These are phyloP conservation scores for Talaromyces sp. DNA, from an alignment of 2,329 filamentous ascomycete species.

Conservation along the genomic window DNA sequence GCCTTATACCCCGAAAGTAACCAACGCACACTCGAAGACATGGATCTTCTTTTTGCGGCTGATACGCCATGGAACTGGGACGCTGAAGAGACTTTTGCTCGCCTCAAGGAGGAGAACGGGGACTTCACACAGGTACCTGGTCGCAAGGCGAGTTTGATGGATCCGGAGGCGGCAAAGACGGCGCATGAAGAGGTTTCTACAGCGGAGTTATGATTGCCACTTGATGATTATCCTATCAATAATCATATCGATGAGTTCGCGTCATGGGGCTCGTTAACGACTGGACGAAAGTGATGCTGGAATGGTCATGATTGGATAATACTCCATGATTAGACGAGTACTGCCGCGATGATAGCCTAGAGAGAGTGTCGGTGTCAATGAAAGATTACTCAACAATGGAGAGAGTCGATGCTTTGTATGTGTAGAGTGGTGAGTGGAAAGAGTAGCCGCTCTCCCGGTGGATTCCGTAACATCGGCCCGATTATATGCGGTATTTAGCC, in stretches of 20 bases:
- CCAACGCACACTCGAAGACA: slow-evolving; percentile 71
- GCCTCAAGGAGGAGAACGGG: slow-evolving; percentile 62
- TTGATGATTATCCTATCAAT: neutral
- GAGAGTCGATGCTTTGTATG: neutral
- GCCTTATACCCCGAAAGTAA: slow-evolving; percentile 72
- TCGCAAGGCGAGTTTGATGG: slow-evolving; percentile 35
- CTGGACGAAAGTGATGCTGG: neutral
- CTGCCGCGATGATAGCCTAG: neutral
- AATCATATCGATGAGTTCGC: neutral
- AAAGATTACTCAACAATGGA: slow-evolving; percentile 1
- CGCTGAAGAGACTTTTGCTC: slow-evolving; percentile 63
- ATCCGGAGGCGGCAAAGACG: slow-evolving; percentile 33
- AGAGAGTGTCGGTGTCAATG: neutral
- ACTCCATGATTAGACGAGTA: neutral
- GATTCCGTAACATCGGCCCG: slow-evolving; percentile 19
- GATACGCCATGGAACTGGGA: slow-evolving; percentile 69
- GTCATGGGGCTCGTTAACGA: neutral
- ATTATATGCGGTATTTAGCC: slow-evolving; percentile 18
- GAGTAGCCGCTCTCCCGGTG: slow-evolving; percentile 16
- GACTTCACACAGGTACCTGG: slow-evolving; percentile 45
- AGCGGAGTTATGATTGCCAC: slow-evolving; percentile 6
- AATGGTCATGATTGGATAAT: neutral
- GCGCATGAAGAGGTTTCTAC: slow-evolving; percentile 15
- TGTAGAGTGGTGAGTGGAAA: neutral
- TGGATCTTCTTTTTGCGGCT: slow-evolving; percentile 69